Percentiles rank a stretch among this genome's conserved stretches.
Conservation (phyloP, 2,329 filamentous ascomycete species). For the Ophiostoma novo-ulmi region DNA sequence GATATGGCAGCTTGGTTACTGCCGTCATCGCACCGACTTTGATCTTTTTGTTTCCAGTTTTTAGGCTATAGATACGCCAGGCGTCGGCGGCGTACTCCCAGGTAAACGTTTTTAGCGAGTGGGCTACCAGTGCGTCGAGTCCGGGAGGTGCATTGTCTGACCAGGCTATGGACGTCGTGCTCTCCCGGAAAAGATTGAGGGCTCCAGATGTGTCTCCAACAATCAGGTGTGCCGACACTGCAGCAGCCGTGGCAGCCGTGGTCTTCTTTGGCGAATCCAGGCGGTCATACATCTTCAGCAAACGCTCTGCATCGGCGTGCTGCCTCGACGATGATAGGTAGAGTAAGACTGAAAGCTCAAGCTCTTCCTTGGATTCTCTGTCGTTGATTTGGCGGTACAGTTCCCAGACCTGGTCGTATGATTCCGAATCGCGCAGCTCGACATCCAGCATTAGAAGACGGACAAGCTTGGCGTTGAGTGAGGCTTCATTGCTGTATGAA, state of each 20-base stretch:
- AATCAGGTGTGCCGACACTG: conserved; percentile 41
- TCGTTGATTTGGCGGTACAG: conserved; percentile 27
- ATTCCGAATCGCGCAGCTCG: conserved; percentile 20
- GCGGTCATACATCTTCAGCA: conserved; percentile 42
- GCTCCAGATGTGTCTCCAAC: conserved; percentile 39
- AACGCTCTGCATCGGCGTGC: conserved; percentile 42
- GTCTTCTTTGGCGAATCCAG: conserved; percentile 39
- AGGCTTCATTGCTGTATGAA: neutral
- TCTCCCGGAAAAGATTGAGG: conserved; percentile 38
- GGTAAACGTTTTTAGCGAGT: conserved; percentile 36
- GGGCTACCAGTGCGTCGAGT: conserved; percentile 42
- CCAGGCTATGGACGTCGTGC: conserved; percentile 26
- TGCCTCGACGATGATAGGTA: conserved; percentile 43
- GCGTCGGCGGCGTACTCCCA: conserved; percentile 38
- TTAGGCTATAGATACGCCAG: conserved; percentile 35
- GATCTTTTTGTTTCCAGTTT: conserved; percentile 17
- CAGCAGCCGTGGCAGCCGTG: conserved; percentile 38
- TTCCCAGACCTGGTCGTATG: conserved; percentile 13
- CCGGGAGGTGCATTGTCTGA: conserved; percentile 30
- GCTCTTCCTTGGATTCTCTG: conserved; percentile 33
- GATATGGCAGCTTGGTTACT: neutral
- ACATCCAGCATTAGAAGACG: neutral
- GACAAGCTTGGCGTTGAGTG: neutral
- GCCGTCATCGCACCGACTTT: conserved; percentile 36
- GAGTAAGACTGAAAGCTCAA: conserved; percentile 36